Evolutionary conservation across 768 basidiomycete genomes (phyloP), one percentile per base, ranked within the genome.

Genomic region (Rossbeevera mucosa): DNA sequence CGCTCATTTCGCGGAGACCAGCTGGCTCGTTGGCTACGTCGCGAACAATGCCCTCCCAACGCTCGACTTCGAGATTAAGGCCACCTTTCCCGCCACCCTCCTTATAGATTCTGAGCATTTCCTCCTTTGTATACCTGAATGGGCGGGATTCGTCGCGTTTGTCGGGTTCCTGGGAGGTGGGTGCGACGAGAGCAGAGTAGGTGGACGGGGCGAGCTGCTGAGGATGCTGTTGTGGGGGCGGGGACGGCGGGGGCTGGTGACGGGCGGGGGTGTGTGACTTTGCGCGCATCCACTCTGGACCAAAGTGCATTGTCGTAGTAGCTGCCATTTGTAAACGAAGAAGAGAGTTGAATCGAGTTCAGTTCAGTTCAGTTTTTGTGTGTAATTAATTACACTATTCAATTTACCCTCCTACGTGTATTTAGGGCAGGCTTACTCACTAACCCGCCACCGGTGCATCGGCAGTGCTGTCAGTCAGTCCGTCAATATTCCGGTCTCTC

Each of bases 251-350:
- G 47, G 68, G 75, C 57, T 76, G 83, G 40, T 75, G 70, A 64
- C 77, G 81, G 55, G 77, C 64, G 42, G 78, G 68, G 43, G 77
- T 69, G 52, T 81, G 80, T 56, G 80, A 81, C 73, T 91, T 91
- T 59, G 83, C 80, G 63, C 90, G 83, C 90, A 92, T 91, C 90
- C 90, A 92, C 72, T 92, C 90, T 44, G 90, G 90, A 64, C 88
- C 90, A 76, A 92, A 92, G 69, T 91, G 90, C 82, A 92, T 87
- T 11, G 88, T 85, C 24, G 79, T 76, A 57, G 87, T 66, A 57
- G 87, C 65, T 43, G 78, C 67, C 78, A 78, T 78, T 78, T 74
- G 29, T 29, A 11, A 26, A n/a, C n/a, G n/a, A n/a, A n/a, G n/a
- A n/a, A n/a, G n/a, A n/a, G n/a, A n/a, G 25, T 26, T 1, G 12